These are phyloP conservation scores for Dentipellis fragilis DNA, from an alignment of 768 basidiomycete species.

Conservation along the genomic window DNA sequence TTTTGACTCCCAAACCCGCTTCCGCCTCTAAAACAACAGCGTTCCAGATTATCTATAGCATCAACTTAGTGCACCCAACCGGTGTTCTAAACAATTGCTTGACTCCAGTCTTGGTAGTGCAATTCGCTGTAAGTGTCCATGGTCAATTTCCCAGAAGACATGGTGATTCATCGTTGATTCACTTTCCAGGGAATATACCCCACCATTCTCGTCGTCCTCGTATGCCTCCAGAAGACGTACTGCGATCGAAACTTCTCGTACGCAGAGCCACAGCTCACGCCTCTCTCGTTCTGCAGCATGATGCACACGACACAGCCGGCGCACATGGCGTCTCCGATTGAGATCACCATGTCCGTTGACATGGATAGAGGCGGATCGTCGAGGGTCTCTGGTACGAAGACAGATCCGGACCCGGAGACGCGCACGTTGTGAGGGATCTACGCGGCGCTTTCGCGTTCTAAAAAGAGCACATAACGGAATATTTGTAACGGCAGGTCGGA, in stretches of 20 bases:
- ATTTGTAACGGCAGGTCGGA: no score
- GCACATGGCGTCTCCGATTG: no score
- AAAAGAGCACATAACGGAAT: no score
- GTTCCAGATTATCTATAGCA: neutral
- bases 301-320: no score
- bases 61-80: neutral
- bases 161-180: neutral
- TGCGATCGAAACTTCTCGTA: neutral
- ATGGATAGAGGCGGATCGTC: no score
- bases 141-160: neutral
- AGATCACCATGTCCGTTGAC: no score
- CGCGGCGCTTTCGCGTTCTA: no score
- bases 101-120: neutral
- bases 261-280: no score
- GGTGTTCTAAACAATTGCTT: neutral
- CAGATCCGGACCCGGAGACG: no score
- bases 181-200: neutral
- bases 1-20: neutral
- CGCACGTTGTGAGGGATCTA: no score
- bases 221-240: neutral
- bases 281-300: no score
- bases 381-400: no score
- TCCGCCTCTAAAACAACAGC: neutral
- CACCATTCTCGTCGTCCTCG: neutral
- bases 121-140: neutral